phyloP scores from a whole-genome alignment of 305 asterid genomes.

The Solanum chacoense region DNA sequence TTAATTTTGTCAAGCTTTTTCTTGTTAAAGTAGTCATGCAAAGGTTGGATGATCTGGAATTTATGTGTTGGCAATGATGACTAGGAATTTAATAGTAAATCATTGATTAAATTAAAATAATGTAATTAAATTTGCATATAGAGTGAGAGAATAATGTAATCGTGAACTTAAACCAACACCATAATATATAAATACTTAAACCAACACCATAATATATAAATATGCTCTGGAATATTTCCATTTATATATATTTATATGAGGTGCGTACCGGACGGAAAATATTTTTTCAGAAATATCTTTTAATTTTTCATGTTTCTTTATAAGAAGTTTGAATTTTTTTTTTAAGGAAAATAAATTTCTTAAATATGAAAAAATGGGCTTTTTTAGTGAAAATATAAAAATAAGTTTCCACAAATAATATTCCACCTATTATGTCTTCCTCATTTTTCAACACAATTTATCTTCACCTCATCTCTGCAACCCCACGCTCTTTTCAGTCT shows the following conservation, averaged over 20 bases:
- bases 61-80: background rate
- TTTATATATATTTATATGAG: too few species aligned
- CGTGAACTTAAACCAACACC: background rate
- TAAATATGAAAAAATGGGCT: too few species aligned
- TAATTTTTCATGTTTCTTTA: too few species aligned
- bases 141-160: background rate
- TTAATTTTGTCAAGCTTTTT: background rate
- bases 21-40: background rate
- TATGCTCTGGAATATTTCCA: background rate
- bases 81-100: background rate
- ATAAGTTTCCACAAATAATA: background rate
- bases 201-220: background rate
- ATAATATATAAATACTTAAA: background rate
- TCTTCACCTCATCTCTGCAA: too few species aligned
- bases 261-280: too few species aligned
- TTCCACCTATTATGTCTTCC: too few species aligned
- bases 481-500: too few species aligned
- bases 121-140: background rate
- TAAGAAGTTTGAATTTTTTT: too few species aligned
- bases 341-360: too few species aligned
- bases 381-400: too few species aligned
- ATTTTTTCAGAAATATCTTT: too few species aligned
- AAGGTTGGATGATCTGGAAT: background rate
- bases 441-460: too few species aligned
- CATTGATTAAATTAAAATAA: background rate